Base-by-base conservation (phyloP, 768 basidiomycete species). In the Pseudohyphozyma bogoriensis region DNA sequence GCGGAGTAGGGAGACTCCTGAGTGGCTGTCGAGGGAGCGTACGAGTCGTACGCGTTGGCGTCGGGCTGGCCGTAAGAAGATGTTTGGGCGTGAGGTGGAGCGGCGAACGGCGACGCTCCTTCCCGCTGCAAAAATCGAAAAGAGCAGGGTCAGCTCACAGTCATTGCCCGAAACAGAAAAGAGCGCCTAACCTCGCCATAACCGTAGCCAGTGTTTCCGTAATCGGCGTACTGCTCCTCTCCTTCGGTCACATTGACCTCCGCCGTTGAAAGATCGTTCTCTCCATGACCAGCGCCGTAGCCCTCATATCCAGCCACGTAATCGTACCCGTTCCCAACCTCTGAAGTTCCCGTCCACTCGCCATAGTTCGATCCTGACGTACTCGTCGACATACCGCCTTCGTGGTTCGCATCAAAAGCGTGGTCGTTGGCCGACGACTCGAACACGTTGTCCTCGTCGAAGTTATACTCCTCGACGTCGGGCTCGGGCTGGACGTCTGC, bases 301-400 rank as follows among this genome's bases (percentile, higher is more conserved):
- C 22, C 26, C 12, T 57, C 49, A 4, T 32, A 22, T 33, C 35
- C 51, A 1, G 50, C 33, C 44, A 62, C 36, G 47, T 66, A 66
- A 44, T 66, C 65, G 61, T 66, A 66, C 1, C 65, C 65, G 5
- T 53, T 28, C 22, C 7, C 31, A 20, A 32, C 9, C 32, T 49
- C 51, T 37, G 56, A 53, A 60, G n/a, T 51, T 24, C 65, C 65
- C 56, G 26, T 66, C 65, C 20, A 53, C 37, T 61, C 65, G 26
- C 65, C 65, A 42, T 62, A 66, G 7, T 40, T 56, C 52, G 65
- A 62, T n/a, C 58, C 55, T 15, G 61, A 50, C 51, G 40, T 54
- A 57, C 51, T 49, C 46, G 20, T 28, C 53, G 20, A 33, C 4
- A n/a, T 46, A 13, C 45, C 24, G 33, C 33, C 22, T 33, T 51